Percentiles rank a stretch among this genome's conserved stretches.
Evolutionary conservation across 2,329 filamentous ascomycete species (phyloP).

Genomic region (Aspergillus arachidicola): DNA sequence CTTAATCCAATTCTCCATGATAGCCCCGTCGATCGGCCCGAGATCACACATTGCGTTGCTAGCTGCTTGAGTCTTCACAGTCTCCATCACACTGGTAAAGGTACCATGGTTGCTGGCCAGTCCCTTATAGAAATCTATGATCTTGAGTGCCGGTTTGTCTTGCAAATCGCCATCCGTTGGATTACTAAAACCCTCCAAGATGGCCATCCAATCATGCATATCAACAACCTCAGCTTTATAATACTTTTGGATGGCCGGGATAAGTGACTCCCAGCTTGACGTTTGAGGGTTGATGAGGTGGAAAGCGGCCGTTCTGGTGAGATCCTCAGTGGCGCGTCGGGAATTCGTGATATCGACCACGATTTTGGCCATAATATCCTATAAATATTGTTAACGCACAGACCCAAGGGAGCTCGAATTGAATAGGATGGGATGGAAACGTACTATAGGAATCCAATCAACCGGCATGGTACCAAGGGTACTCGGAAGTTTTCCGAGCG

Average conservation of each 20-base stretch:
- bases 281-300: neutral
- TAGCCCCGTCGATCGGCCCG: neutral
- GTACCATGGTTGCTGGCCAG: neutral
- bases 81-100: neutral
- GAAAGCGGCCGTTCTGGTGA: neutral
- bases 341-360: neutral
- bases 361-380: neutral
- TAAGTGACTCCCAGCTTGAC: neutral
- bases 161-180: neutral
- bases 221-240: neutral
- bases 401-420: neutral
- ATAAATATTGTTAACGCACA: neutral
- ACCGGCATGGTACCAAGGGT: constrained; percentile 48
- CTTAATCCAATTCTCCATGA: neutral
- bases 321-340: neutral
- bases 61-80: neutral
- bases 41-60: neutral
- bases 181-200: neutral
- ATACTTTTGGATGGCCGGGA: neutral
- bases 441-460: constrained; percentile 48
- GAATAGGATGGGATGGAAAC: neutral
- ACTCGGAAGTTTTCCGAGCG: constrained; percentile 51
- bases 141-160: neutral
- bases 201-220: neutral
- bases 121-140: neutral